Evolutionary conservation across 371 early-diverging fungal genomes (phyloP), one percentile per base, ranked within the genome.

Genomic region (Circinella umbellata): DNA sequence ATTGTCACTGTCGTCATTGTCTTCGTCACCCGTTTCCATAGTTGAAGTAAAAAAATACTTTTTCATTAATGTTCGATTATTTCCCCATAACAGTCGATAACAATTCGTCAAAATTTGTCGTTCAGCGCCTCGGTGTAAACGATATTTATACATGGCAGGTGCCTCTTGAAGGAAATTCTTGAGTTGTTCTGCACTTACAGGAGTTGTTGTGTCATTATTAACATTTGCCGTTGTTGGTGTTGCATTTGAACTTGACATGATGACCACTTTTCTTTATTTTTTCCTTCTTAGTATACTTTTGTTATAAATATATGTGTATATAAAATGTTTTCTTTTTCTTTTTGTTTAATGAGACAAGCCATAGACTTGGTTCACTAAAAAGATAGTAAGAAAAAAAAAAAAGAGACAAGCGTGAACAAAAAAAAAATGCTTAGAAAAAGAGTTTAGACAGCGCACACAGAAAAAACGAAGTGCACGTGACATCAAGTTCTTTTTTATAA

Each of bases 31-130:
- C 11, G 42, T 42, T 42, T 9, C 6, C 17, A 70, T 47, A 7
- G 68, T 75, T 27, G 77, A 78, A 53, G 73, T 72, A 67, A 84
- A 84, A 66, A 84, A 84, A 60, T 81, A 84, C 20, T 74, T 68
- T 66, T 81, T 76, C 76, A 80, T 69, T 49, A 65, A 68, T 3
- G 72, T 70, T 4, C 54, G 42, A 64, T 81, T 73, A 46, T 84
- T 79, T 35, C 74, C 70, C 84, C 84, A 84, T 59, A 84, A 65
- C 9, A 82, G 65, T 20, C 80, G 80, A 66, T 81, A 84, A 46
- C 82, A 81, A 38, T 80, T 78, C 4, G 82, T 80, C 27, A 84
- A 67, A 49, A 84, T 76, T 20, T 74, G 74, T 36, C 76, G 76
- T 53, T 80, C 73, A 8, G 76, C 76, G 35, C 68, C 70, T 64